Base-by-base conservation (phyloP, 352 stramenopile genomes). In the Globisporangium splendens region DNA sequence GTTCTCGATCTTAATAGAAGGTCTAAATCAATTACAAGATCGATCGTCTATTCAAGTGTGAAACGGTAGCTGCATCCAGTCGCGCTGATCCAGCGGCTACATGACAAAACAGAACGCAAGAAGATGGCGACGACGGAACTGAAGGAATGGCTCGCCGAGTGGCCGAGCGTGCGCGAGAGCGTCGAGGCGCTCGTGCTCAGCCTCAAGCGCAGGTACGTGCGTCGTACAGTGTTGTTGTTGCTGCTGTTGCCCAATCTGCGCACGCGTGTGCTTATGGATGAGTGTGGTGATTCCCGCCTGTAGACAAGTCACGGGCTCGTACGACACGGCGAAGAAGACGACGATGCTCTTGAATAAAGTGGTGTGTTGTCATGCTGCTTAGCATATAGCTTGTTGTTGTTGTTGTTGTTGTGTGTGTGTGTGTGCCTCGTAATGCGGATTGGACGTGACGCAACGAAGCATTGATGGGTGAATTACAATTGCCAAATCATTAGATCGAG, bases 311-410 rank as follows among this genome's bases (percentile, higher is more conserved):
- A 73, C 68, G 22, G 86, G 86, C 20, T 91, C 86, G 48, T 92
- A 91, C 50, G 82, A 91, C 58, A 93, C 83, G 46, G 84, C 81
- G 41, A 88, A 89, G 62, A 81, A 78, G 72, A 88, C 83, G 4
- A 92, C 80, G 39, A 76, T 73, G 54, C 71, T 95, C 21, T 62
- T 95, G 44, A 80, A 69, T 59, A 73, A 82, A 70, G 73, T 93
- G 79, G 81, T 94, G 49, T 22, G 73, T 72, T 14, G n/a, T 39
- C 5, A 46, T 8, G 5, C 2, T 39, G 13, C 28, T 35, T 8
- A 6, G 8, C 28, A 10, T 35, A 31, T 2, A 31, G 24, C 5
- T 2, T 31, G 5, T 11, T n/a, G n/a, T n/a, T n/a, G n/a, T n/a
- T n/a, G n/a, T n/a, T n/a, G n/a, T n/a, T n/a, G n/a, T n/a, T n/a